phyloP scores from a whole-genome alignment of 2,329 filamentous ascomycete genomes.

The Botrytis hyacinthi region DNA sequence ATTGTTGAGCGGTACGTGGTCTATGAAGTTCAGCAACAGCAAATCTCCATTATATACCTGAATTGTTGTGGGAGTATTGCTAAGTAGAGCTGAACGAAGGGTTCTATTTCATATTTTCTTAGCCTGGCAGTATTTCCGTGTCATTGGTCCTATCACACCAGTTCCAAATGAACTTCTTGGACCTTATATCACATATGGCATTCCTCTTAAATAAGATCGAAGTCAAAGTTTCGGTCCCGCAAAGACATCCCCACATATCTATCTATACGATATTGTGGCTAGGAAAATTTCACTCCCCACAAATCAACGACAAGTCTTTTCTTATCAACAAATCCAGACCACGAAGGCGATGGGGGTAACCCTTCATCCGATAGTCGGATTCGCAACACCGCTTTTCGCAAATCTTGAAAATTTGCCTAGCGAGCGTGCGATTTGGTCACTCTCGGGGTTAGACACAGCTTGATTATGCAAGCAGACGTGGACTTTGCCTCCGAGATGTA shows the following conservation, averaged over 20 bases:
- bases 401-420: not conserved
- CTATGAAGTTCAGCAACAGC: not conserved
- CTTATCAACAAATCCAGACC: constrained; percentile 9
- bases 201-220: not conserved
- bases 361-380: constrained; percentile 15
- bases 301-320: not conserved
- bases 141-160: not conserved
- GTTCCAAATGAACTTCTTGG: not conserved
- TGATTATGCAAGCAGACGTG: not conserved
- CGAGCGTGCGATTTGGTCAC: not conserved
- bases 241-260: not conserved
- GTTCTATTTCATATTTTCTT: not conserved
- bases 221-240: constrained; percentile 2
- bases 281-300: constrained; percentile 1
- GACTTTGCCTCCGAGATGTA: not conserved
- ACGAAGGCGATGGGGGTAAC: not conserved
- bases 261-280: not conserved
- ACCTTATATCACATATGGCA: not conserved
- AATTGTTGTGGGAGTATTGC: not conserved
- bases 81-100: not conserved
- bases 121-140: not conserved
- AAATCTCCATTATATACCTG: not conserved
- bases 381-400: constrained; percentile 10
- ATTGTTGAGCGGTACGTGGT: not conserved
- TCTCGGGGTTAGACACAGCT: not conserved